Percentiles rank a stretch among this genome's conserved stretches.
Evolutionary conservation across 2,329 filamentous ascomycete species (phyloP).

Genomic region (Cryphonectria japonica): DNA sequence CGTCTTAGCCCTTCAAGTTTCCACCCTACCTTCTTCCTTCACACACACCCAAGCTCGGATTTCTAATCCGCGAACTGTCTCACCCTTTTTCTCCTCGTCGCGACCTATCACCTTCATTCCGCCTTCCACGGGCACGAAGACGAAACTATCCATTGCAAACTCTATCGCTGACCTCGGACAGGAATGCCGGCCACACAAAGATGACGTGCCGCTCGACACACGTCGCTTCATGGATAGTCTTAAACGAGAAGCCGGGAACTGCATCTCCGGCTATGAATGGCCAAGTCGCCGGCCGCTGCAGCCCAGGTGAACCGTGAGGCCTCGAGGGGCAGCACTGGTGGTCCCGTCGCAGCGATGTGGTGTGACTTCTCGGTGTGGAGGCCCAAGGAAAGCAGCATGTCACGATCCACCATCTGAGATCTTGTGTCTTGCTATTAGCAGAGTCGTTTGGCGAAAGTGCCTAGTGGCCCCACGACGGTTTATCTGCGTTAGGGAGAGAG

Average conservation of each 20-base stretch:
- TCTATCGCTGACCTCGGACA: constrained; percentile 21
- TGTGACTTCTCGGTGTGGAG: constrained; percentile 25
- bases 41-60: neutral
- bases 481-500: neutral
- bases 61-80: constrained; percentile 21
- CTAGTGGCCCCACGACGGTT: constrained; percentile 1
- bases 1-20: neutral
- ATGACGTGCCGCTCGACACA: constrained; percentile 27
- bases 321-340: constrained; percentile 19
- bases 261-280: constrained; percentile 12
- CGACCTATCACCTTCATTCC: constrained; percentile 18
- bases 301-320: constrained; percentile 16
- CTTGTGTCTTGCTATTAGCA: constrained; percentile 17
- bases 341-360: constrained; percentile 16
- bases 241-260: constrained; percentile 16
- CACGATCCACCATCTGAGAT: constrained; percentile 28
- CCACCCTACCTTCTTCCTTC: neutral
- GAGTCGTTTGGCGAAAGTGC: neutral
- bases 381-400: constrained; percentile 28
- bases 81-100: constrained; percentile 6
- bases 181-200: constrained; percentile 27
- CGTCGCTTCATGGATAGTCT: constrained; percentile 13
- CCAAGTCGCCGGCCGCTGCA: constrained; percentile 2
- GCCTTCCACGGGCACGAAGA: constrained; percentile 9
- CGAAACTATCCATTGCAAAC: neutral